Base-by-base conservation (phyloP, 108 stramenopile genomes). In the Cyclotella cryptica region DNA sequence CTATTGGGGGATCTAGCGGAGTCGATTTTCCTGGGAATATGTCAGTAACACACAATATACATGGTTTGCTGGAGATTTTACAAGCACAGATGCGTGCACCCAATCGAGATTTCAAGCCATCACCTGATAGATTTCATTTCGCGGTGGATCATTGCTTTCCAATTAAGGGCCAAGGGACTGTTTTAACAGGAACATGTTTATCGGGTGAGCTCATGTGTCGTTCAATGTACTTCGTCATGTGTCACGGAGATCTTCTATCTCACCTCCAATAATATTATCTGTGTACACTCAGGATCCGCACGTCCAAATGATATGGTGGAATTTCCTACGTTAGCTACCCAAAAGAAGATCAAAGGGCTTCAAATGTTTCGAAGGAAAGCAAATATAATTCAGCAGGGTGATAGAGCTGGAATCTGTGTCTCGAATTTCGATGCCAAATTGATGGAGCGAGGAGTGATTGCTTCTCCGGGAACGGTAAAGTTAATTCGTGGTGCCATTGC, bases 81-180 rank as follows among this genome's bases (percentile, higher is more conserved):
- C 85, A 88, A 67, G 59, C 69, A 12, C 82, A 88, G 53, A 64
- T 93, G 24, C 88, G 87, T 41, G 87, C 88, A 11, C 95, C 95
- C 3, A 83, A 82, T 61, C 80, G 92, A 71, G 84, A 78, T 54
- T 19, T 51, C 11, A 29, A 60, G 44, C 71, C 71, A n/a, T 65
- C 71, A 10, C 64, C 77, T n/a, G 79, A 72, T 55, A 80, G 88
- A 61, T 96, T 95, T 83, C 92, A 89, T 68, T 94, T 94, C 71
- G 85, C 88, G 39, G 90, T 98, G 57, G 98, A 98, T 74, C 98
- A 98, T 69, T 98, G 97, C 68, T 98, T 98, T 70, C 87, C 97
- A 17, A 90, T 99, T 58, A 95, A 93, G 57, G 99, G 99, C 3
- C 92, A 97, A 69, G 99, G 99, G 18, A 99, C 99, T 14, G 97